A percentile compares a stretch with the other conserved stretches of the same genome.
phyloP scores from a whole-genome alignment of 148 eudicot genomes.

The Simmondsia chinensis region DNA sequence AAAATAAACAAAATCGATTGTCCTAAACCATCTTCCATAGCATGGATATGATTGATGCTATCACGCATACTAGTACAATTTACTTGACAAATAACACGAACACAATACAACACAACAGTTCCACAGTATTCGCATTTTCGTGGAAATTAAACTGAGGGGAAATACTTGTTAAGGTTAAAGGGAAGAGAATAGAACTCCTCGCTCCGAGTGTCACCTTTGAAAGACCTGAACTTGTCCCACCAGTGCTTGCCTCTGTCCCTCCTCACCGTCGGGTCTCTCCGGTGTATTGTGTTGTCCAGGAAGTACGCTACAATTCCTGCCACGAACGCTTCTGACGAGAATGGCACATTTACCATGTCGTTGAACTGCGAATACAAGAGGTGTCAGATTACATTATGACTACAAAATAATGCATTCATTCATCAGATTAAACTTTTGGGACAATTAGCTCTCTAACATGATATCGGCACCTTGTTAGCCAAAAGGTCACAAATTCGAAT shows the following conservation, averaged over 20 bases:
- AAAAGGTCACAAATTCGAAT: no score
- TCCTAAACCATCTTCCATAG: conserved; percentile 24
- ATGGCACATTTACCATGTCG: conserved; percentile 78
- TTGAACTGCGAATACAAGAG: no score
- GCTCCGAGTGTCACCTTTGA: conserved; percentile 61
- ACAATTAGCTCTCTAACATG: no score
- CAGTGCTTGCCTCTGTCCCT: conserved; percentile 92
- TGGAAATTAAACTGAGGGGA: conserved; percentile 69
- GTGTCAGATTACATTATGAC: no score
- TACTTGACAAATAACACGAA: no score
- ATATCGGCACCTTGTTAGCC: no score
- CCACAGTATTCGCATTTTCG: conserved; percentile 2
- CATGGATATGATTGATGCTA: conserved; percentile 21
- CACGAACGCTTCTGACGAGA: conserved; percentile 90
- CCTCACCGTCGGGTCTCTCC: conserved; percentile 38
- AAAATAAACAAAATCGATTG: conserved; percentile 19
- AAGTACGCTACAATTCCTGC: conserved; percentile 73
- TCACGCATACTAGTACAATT: no score
- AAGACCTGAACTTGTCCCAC: conserved; percentile 92
- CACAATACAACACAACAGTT: not conserved
- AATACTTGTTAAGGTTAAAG: conserved; percentile 82
- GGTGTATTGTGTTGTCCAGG: conserved; percentile 81
- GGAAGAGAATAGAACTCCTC: conserved; percentile 95
- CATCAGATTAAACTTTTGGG: no score
- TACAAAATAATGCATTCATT: no score